These are phyloP conservation scores for Hemisphaericaspora lyxosophila DNA, from an alignment of 1,139 yeast genomes.

Conservation along the genomic window DNA sequence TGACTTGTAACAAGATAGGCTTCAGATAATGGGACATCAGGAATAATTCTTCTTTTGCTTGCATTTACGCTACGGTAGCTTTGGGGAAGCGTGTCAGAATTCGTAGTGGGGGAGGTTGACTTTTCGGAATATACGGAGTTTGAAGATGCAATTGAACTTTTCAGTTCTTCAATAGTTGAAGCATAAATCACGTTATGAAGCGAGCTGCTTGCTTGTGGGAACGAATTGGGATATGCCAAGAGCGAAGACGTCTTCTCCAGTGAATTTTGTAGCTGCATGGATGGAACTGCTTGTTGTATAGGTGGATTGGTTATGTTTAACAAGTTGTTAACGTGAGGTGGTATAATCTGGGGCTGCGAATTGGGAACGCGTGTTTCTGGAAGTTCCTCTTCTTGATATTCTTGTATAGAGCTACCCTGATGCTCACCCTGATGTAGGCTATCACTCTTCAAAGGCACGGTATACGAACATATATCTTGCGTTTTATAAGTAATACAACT, in stretches of 20 bases:
- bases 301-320: not conserved
- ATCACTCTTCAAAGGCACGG: conserved; percentile 15
- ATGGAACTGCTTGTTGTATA: not conserved
- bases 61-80: not conserved
- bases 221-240: not conserved
- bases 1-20: conserved; percentile 4
- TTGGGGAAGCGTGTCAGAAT: not conserved
- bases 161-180: not conserved
- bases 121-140: not conserved
- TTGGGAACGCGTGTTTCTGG: not conserved
- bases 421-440: not conserved
- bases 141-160: not conserved
- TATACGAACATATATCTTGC: conserved; percentile 29
- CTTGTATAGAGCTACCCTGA: not conserved
- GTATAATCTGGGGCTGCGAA: not conserved
- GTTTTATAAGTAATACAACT: conserved; percentile 29
- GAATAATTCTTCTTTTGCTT: not conserved
- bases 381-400: not conserved
- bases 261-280: not conserved
- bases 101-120: not conserved
- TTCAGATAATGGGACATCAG: conserved; percentile 8
- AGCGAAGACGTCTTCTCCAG: not conserved
- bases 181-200: not conserved
- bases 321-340: not conserved
- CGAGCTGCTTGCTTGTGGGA: not conserved